These are phyloP conservation scores for Aspergillus amoenus DNA, from an alignment of 2,329 filamentous ascomycete genomes.

Conservation along the genomic window DNA sequence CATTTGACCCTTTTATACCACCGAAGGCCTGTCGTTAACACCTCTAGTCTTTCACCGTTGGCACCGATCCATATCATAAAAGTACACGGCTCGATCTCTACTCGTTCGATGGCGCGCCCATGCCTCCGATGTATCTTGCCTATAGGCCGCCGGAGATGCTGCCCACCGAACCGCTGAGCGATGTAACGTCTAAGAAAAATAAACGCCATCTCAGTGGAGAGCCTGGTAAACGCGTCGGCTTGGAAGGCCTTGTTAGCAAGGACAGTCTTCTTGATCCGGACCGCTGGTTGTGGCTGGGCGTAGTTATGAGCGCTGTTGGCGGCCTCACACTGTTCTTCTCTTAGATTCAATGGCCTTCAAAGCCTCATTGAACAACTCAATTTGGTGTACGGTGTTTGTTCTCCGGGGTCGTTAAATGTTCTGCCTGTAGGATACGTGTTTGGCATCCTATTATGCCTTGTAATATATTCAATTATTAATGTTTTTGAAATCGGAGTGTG, in stretches of 20 bases:
- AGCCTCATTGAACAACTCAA: neutral
- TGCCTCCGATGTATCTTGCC: slow-evolving; percentile 68
- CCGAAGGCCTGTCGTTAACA: slow-evolving; percentile 9
- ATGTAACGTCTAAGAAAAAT: slow-evolving; percentile 42
- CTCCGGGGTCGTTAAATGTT: neutral
- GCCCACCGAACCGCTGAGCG: slow-evolving; percentile 66
- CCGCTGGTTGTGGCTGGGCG: slow-evolving; percentile 49
- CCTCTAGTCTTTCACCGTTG: slow-evolving; percentile 41
- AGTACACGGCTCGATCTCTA: slow-evolving; percentile 64
- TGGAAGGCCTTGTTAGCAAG: slow-evolving; percentile 28
- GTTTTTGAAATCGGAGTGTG: neutral
- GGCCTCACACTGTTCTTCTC: slow-evolving; percentile 38
- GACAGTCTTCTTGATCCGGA: slow-evolving; percentile 41
- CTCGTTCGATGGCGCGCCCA: slow-evolving; percentile 61
- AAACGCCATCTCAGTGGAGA: slow-evolving; percentile 30
- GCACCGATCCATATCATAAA: slow-evolving; percentile 61
- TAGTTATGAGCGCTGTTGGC: slow-evolving; percentile 48
- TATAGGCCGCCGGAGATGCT: slow-evolving; percentile 67
- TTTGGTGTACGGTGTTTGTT: neutral
- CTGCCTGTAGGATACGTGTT: neutral
- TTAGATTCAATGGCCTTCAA: slow-evolving; percentile 11
- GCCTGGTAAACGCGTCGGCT: slow-evolving; percentile 22
- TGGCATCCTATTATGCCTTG: neutral
- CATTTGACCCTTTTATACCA: slow-evolving; percentile 1
- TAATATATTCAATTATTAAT: neutral